A percentile compares a stretch with the other conserved stretches of the same genome.
Conservation (phyloP, 495 filamentous ascomycete species). For the Xylaria castorea region DNA sequence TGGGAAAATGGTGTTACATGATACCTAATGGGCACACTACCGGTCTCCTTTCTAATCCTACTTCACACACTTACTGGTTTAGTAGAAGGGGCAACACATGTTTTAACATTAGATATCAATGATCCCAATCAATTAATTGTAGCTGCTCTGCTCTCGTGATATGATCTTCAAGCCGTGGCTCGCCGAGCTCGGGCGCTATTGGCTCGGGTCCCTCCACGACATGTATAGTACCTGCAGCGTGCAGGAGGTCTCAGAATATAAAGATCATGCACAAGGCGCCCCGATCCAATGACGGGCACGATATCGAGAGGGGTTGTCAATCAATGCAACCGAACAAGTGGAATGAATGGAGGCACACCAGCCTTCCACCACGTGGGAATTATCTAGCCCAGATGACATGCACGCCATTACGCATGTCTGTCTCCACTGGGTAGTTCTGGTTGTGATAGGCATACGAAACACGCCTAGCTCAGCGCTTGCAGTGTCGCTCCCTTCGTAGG, state of each 20-base stretch:
- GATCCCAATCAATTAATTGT: not conserved
- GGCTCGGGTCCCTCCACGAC: slow-evolving; percentile 4
- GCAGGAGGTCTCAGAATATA: not conserved
- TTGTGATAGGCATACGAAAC: not conserved
- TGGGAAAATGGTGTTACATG: slow-evolving; percentile 11
- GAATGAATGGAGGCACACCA: slow-evolving; percentile 6
- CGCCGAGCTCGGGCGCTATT: not conserved
- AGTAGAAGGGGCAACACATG: not conserved
- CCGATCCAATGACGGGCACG: slow-evolving; percentile 12
- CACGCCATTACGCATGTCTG: not conserved
- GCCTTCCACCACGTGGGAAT: slow-evolving; percentile 17
- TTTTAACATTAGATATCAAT: not conserved
- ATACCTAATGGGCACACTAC: not conserved
- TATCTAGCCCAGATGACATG: not conserved
- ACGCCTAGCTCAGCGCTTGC: not conserved
- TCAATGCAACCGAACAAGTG: not conserved
- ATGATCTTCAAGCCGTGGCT: not conserved
- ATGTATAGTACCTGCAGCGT: slow-evolving; percentile 22
- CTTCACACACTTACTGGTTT: not conserved
- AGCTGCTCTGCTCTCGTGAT: slow-evolving; percentile 14
- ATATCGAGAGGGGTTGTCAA: slow-evolving; percentile 9
- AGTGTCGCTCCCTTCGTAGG: not conserved
- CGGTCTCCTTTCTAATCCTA: not conserved
- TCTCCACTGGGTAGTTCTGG: not conserved
- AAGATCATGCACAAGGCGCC: not conserved